Evolutionary conservation across 164 flowering plant genomes (phyloP), one percentile per base, ranked within the genome.

Genomic region (Nymphaea thermarum): DNA sequence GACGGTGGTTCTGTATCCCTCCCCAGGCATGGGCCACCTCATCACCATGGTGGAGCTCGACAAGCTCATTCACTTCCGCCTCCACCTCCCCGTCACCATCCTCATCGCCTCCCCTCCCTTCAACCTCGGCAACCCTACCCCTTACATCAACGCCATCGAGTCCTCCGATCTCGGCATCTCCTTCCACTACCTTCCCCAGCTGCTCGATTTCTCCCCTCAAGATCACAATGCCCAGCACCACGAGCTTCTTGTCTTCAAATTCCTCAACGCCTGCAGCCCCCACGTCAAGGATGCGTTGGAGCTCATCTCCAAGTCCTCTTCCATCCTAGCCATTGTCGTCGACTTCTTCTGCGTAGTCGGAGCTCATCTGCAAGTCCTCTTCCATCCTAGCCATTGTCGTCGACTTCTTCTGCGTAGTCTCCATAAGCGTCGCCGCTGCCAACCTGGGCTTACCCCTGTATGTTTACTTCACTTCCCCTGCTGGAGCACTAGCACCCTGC

Each of bases 31-130:
- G 14, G 81, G 82, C 42, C 86, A 82, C 59, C 68, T 82, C 1
- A 60, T 75, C 57, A 66, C 86, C 71, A 79, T 82, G 82, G 81
- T 82, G n/a, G 86, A 82, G 72, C 70, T 82, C 0, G 82, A 80
- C 6, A 81, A 79, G 57, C 81, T 77, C 43, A 42, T 80, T 15
- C 78, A 79, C 64, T 70, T 53, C 41, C 81, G 77, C 67, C 66
- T 73, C n/a, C 83, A 79, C 75, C 60, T 77, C 65, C 63, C 82
- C 66, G 73, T 66, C 70, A 69, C 82, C 73, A 79, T 87, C 71
- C 63, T 61, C 63, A 6, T 74, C 17, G 36, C 74, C 5, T 66
- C 5, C 14, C 60, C 72, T 0, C 78, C 85, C 1, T 77, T 65
- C 69, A 53, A 63, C 66, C 67, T 79, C 11, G 79, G 70, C 55